Evolutionary conservation across 2,329 filamentous ascomycete genomes (phyloP), one percentile per base, ranked within the genome.

Genomic region (Fusarium sp.): DNA sequence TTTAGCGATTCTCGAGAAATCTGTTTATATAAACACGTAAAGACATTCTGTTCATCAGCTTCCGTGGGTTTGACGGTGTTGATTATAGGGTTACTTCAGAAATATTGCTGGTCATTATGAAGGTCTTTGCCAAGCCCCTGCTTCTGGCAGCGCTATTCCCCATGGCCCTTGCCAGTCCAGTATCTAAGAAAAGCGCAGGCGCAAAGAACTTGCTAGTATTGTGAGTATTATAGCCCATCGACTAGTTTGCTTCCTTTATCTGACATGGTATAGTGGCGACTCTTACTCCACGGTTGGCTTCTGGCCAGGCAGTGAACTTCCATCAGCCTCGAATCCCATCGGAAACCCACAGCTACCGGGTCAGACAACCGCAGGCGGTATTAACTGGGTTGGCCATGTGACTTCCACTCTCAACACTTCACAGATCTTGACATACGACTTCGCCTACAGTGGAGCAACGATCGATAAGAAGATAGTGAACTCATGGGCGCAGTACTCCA

Each of bases 381-480:
- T 72, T 1, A 72, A 72, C 21, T 72, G 71, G 71, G 71, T 72
- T 3, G 71, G 71, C 25, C 59, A 72, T 25, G 55, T 63, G 8
- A 69, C 68, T 1, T 57, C 64, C 10, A 59, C 62, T 9, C 48
- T 71, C 1, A 72, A 72, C 13, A 68, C 61, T 0, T 72, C 71
- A 0, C 21, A 64, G 5, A 54, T 72, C 2, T 30, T 71, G n/a
- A 59, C 71, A 8, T 71, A 72, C 16, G 71, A 72, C 54, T 72
- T 72, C 59, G 67, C 71, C 11, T 66, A 68, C 1, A 66, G 67
- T 13, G 71, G 69, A 21, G 71, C 71, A 4, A 72, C 71, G 5
- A 60, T 72, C 4, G 71, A 72, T n/a, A 69, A 70, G 28, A 60
- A 65, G 2, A 63, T 72, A 13, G 67, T 72, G 4, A 63, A 71